A percentile compares a stretch with the other conserved stretches of the same genome.
These are phyloP conservation scores for Bothriochloa decipiens DNA, from an alignment of 176 grass and related monocot species.

Conservation along the genomic window DNA sequence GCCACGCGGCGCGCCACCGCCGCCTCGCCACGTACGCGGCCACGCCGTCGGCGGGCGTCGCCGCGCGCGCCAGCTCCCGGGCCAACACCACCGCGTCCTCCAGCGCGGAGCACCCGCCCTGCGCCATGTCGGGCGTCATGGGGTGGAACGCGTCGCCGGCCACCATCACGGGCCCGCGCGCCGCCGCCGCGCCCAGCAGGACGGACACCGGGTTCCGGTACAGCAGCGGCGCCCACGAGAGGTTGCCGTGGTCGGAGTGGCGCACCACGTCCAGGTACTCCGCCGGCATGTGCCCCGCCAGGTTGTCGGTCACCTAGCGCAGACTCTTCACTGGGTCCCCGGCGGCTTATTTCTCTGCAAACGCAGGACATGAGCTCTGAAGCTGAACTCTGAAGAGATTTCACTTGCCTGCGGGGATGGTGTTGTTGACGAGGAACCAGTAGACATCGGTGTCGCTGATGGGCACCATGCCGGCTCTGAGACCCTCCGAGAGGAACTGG, in stretches of 20 bases:
- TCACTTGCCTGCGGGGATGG: constrained; percentile 44
- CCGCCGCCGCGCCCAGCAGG: constrained; percentile 6
- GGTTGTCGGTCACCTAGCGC: constrained; percentile 38
- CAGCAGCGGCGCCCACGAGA: constrained; percentile 59
- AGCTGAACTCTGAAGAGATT: too few relatives aligned
- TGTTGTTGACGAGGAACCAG: constrained; percentile 63
- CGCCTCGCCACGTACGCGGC: constrained; percentile 37
- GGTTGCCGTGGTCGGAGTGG: constrained; percentile 33
- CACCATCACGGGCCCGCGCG: constrained; percentile 37
- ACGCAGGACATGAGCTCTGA: not conserved
- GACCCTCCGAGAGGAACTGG: constrained; percentile 48
- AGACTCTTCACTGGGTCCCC: constrained; percentile 34
- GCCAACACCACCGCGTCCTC: constrained; percentile 61
- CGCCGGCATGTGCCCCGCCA: constrained; percentile 39
- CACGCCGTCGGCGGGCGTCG: constrained; percentile 4
- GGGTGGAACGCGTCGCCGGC: constrained; percentile 70
- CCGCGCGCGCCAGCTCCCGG: not conserved
- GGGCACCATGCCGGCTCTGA: constrained; percentile 57
- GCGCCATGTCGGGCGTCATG: constrained; percentile 60
- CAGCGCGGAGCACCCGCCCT: constrained; percentile 60
- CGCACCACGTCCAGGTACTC: constrained; percentile 56
- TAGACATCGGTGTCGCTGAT: constrained; percentile 50
- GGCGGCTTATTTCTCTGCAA: constrained; percentile 42
- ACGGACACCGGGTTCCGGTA: constrained; percentile 48
- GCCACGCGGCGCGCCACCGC: constrained; percentile 43